Evolutionary conservation across 176 grass and related monocot genomes (phyloP).

Genomic region (Thalia dealbata): DNA sequence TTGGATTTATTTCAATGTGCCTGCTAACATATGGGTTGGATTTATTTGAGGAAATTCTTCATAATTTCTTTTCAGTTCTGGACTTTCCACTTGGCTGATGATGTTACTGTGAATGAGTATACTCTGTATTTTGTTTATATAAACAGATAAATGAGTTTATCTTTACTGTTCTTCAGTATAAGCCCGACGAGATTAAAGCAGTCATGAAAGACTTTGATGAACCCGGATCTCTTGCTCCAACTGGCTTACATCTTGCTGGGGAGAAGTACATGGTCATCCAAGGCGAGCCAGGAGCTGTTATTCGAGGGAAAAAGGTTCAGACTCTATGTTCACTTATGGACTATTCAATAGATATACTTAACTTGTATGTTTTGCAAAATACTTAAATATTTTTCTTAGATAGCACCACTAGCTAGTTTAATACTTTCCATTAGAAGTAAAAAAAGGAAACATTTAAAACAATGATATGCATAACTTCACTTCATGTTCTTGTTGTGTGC

Average conservation of each 20-base stretch:
- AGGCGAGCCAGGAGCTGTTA: constrained; percentile 45
- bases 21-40: too few species aligned
- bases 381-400: too few species aligned
- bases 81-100: too few species aligned
- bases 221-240: constrained; percentile 44
- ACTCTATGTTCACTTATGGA: neutral
- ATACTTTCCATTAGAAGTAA: too few species aligned
- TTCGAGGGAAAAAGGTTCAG: constrained; percentile 48
- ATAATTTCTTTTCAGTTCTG: too few species aligned
- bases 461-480: too few species aligned
- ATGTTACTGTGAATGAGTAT: neutral
- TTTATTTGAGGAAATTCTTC: too few species aligned
- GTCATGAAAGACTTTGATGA: constrained; percentile 40
- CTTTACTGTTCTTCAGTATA: constrained; percentile 23
- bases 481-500: too few species aligned
- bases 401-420: too few species aligned
- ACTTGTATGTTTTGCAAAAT: too few species aligned
- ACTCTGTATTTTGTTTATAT: neutral
- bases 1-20: neutral
- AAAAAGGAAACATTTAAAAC: too few species aligned
- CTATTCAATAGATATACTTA: neutral
- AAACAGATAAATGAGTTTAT: neutral
- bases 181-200: constrained; percentile 32
- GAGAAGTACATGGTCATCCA: constrained; percentile 57
- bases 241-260: constrained; percentile 37